Percentiles rank a stretch among this genome's conserved stretches.
phyloP scores from a whole-genome alignment of 78 protist genomes.

The Dictyostelium brefeldianum region DNA sequence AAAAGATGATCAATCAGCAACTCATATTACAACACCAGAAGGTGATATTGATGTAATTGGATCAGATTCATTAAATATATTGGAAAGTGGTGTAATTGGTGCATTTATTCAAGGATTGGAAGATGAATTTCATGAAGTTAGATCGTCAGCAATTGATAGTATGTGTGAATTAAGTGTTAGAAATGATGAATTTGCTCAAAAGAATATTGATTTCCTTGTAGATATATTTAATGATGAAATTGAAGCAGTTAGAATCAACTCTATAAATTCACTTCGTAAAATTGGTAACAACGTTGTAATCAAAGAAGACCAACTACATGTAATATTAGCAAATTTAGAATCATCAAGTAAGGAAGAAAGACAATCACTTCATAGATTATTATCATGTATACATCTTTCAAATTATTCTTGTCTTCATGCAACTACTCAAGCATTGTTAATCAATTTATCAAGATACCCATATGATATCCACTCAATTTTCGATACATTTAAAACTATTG shows the following conservation, averaged over 20 bases:
- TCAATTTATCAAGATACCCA: constrained; percentile 62
- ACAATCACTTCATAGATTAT: constrained; percentile 52
- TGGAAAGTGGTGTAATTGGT: constrained; percentile 83
- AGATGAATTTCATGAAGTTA: constrained; percentile 80
- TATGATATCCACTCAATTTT: constrained; percentile 54
- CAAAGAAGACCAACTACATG: constrained; percentile 67
- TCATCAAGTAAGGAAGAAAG: constrained; percentile 59
- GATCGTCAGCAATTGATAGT: constrained; percentile 81
- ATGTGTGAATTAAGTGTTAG: constrained; percentile 80
- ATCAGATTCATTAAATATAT: constrained; percentile 55
- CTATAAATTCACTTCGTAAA: constrained; percentile 69
- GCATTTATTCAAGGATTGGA: constrained; percentile 85
- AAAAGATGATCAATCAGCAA: not conserved
- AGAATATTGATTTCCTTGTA: constrained; percentile 78
- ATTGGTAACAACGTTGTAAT: constrained; percentile 48
- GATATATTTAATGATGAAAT: constrained; percentile 84
- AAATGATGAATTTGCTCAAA: constrained; percentile 76
- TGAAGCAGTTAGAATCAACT: constrained; percentile 81
- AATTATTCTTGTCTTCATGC: constrained; percentile 66
- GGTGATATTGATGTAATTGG: constrained; percentile 66
- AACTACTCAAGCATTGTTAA: constrained; percentile 72
- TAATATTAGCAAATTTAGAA: constrained; percentile 67
- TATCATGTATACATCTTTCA: constrained; percentile 47
- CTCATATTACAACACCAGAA: constrained; percentile 53
- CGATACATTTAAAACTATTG: constrained; percentile 49